These are phyloP conservation scores for Trametes villosa DNA, from an alignment of 768 basidiomycete species.

Conservation along the genomic window DNA sequence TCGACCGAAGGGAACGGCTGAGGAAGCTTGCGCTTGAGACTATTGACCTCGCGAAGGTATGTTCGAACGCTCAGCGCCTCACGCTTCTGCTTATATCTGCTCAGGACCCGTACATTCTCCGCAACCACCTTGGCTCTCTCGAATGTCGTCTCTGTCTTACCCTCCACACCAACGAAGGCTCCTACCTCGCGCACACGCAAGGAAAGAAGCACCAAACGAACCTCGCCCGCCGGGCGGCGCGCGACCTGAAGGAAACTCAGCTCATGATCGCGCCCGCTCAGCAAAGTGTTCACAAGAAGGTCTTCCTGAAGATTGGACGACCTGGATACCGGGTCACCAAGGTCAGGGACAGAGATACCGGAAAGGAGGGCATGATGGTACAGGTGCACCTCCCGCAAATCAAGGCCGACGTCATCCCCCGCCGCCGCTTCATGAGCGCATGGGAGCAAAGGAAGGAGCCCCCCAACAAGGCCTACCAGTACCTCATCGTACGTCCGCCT, in stretches of 20 bases:
- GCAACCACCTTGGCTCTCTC: slow-evolving; percentile 96
- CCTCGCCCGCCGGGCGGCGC: slow-evolving; percentile 94
- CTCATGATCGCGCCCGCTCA: slow-evolving; percentile 86
- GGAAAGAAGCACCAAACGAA: slow-evolving; percentile 99
- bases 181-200: slow-evolving; percentile 98
- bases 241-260: slow-evolving; percentile 93
- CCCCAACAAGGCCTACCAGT: slow-evolving; percentile 96
- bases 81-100: slow-evolving; percentile 5
- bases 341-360: slow-evolving; percentile 87
- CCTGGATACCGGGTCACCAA: slow-evolving; percentile 97
- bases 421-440: slow-evolving; percentile 93
- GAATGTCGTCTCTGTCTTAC: slow-evolving; percentile 98
- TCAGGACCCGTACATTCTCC: slow-evolving; percentile 96
- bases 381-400: slow-evolving; percentile 96
- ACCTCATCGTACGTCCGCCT: slow-evolving; percentile 79
- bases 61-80: slow-evolving; percentile 21
- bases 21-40: slow-evolving; percentile 96
- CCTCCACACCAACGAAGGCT: slow-evolving; percentile 99
- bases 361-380: slow-evolving; percentile 96
- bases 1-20: slow-evolving; percentile 92
- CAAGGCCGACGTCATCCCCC: slow-evolving; percentile 80
- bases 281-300: slow-evolving; percentile 83
- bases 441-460: slow-evolving; percentile 97
- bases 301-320: slow-evolving; percentile 95
- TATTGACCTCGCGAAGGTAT: slow-evolving; percentile 94